Base-by-base conservation (phyloP, 2,329 filamentous ascomycete genomes). In the Cercospora sojina region DNA sequence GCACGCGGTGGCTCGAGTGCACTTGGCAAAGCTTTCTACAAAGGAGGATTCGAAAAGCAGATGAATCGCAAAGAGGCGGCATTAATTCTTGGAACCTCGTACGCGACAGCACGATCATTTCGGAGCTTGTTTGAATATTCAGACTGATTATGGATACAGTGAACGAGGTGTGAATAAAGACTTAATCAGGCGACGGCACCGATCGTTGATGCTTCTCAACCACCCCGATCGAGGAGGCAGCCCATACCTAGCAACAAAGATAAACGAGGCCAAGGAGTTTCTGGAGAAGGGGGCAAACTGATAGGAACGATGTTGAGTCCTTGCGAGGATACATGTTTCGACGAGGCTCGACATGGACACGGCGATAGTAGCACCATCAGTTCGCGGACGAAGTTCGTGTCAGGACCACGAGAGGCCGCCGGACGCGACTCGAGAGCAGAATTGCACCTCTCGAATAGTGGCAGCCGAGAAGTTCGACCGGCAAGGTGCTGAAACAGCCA, bases 221-320 rank as follows among this genome's bases (percentile, higher is more conserved):
- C 95, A 99, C 80, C 95, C 95, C 70, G 95, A 99, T 84, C 91
- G 95, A 77, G 95, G 95, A 71, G 95, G 95, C 43, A 97, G 93
- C 77, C 95, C 95, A 7, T 99, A 98, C 78, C 83, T 99, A 53
- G 95, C 95, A 13, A 97, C 93, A 62, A 99, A 99, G 81, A 91
- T 99, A 78, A 99, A 99, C 81, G 95, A 99, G 80, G 95, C 95
- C 43, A 99, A 99, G 81, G 94, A 98, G 79, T 87, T 98, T 70
- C 79, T 99, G 72, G 95, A 99, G 78, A 97, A 97, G 72, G 68
- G 68, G 13, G 58, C 29, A 12, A 55, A 63, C 16, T 60, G 58
- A 60, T 47, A 18, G 8, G 20, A 47, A 13, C 2, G n/a, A 57
- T 12, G 3, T 3, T 16, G 53, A 27, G 25, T 27, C 23, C 20